Conservation (phyloP, 2,329 filamentous ascomycete species). For the Arthrocladium fulminans region DNA sequence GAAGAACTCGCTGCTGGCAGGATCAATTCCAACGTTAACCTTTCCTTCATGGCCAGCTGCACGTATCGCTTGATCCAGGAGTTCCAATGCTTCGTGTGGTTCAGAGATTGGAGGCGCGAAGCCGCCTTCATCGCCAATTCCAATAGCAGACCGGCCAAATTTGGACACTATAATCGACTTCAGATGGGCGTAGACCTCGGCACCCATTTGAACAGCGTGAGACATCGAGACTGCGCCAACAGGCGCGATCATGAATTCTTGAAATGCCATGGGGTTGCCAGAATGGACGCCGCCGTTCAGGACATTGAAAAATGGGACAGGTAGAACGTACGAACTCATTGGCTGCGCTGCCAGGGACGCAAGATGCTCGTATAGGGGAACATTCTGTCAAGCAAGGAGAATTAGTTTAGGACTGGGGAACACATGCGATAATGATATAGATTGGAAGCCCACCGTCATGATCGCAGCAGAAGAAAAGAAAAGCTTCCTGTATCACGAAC, state of each 20-base stretch:
- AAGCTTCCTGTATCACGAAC: constrained; percentile 17
- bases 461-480: not conserved
- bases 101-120: constrained; percentile 31
- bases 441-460: not conserved
- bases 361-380: constrained; percentile 51
- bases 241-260: constrained; percentile 25
- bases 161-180: constrained; percentile 27
- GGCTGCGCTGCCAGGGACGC: constrained; percentile 40
- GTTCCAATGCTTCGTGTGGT: constrained; percentile 29
- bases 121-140: constrained; percentile 31
- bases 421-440: not conserved
- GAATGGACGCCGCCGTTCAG: constrained; percentile 44
- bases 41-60: constrained; percentile 26
- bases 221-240: constrained; percentile 37
- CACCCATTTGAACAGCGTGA: constrained; percentile 27
- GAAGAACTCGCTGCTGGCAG: constrained; percentile 35
- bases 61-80: constrained; percentile 25
- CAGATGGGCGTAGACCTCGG: constrained; percentile 29
- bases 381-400: constrained; percentile 27
- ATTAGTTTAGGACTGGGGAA: not conserved
- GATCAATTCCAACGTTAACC: constrained; percentile 35
- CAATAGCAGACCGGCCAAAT: constrained; percentile 27
- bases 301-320: constrained; percentile 52
- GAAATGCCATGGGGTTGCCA: constrained; percentile 43
- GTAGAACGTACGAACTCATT: constrained; percentile 47